Evolutionary conservation across 495 filamentous ascomycete species (phyloP), one percentile per base, ranked within the genome.

Genomic region (Penicillium arizonense): DNA sequence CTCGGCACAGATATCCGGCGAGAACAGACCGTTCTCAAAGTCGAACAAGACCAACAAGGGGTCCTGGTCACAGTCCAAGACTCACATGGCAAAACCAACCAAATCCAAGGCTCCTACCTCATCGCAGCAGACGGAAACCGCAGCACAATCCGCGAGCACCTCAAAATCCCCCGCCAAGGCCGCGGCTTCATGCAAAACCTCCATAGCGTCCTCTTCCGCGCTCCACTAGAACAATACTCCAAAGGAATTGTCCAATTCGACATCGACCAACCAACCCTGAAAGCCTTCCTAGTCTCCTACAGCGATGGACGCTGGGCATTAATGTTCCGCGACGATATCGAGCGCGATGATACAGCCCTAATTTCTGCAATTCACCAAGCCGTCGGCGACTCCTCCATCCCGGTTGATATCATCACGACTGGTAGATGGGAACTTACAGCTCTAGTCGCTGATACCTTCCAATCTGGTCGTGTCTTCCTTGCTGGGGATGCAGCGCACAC

Each of bases 401-500:
- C 56, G 2, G 3, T 71, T 3, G 63, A 71, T 4, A 57, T 71
- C 12, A 60, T 71, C 47, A 67, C 62, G 0, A 63, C 56, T 5
- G 65, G 62, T 0, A 30, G 50, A 9, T 71, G 68, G 68, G 63
- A 68, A 5, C 35, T 68, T 0, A 61, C 52, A 5, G 63, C 62
- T 20, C 55, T 61, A 6, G 56, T 71, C 0, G 68, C 67, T 3
- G 59, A 67, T 3, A 55, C 37, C 0, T 68, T 68, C 45, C 60
- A 56, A 14, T 46, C 52, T 20, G 73, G 69, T 0, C 62, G 76
- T 13, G 58, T 79, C 24, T 73, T 80, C 48, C 55, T 80, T 1
- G 76, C 73, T 9, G 77, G 79, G 3, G 79, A 82, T 47, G 76
- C 79, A 0, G 77, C 77, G 5, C 77, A 82, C 47, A 70, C 72